phyloP scores from a whole-genome alignment of 257 asterid species.

The Solanum chiquidenum region DNA sequence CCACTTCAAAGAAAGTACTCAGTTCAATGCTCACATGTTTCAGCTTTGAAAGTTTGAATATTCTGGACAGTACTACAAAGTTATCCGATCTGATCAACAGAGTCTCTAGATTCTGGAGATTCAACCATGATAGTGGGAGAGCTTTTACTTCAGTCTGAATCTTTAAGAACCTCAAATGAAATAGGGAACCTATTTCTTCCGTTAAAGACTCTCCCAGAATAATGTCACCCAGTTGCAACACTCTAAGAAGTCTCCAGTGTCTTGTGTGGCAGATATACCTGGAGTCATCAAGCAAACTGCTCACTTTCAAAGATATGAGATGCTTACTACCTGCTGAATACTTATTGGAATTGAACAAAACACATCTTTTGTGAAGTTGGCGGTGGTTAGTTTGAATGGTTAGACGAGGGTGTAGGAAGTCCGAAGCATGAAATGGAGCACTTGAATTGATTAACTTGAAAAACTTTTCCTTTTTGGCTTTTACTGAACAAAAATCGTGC shows the following conservation, averaged over 20 bases:
- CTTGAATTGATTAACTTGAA: no score
- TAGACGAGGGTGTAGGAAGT: no score
- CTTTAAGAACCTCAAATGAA: neutral
- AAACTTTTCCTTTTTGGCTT: no score
- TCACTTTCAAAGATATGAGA: neutral
- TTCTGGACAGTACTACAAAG: neutral
- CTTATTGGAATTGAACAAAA: neutral
- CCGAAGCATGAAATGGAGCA: no score
- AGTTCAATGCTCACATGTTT: neutral
- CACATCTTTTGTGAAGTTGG: no score
- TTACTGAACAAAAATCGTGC: no score
- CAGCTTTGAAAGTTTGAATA: neutral
- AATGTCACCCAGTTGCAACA: slow-evolving; percentile 1
- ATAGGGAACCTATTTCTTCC: neutral
- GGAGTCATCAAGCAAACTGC: neutral
- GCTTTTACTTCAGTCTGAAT: neutral
- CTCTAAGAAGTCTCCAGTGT: slow-evolving; percentile 5
- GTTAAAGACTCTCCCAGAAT: neutral
- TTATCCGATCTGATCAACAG: neutral
- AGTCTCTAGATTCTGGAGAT: neutral
- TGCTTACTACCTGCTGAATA: neutral
- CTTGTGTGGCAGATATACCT: neutral
- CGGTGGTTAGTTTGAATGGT: no score
- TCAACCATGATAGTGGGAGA: neutral
- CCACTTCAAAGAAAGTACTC: no score